A percentile compares a stretch with the other conserved stretches of the same genome.
Conservation (phyloP, 208 protist species). For the Zelonia costaricensis region DNA sequence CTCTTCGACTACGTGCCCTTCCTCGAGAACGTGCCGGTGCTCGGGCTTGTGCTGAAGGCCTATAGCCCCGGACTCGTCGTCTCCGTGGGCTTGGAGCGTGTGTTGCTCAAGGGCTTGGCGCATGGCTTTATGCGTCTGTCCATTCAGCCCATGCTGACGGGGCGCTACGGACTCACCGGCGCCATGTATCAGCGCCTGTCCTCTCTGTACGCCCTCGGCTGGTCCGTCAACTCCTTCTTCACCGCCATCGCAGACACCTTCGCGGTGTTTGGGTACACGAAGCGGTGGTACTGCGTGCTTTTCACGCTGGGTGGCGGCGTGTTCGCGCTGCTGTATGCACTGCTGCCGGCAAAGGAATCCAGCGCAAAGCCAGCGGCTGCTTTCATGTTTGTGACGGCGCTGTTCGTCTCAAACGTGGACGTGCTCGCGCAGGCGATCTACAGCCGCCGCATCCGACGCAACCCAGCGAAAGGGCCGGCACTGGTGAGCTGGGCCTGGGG, state of each 20-base stretch:
- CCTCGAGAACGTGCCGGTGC: conserved; percentile 29
- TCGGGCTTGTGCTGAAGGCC: conserved; percentile 14
- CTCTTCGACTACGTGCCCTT: conserved; percentile 13
- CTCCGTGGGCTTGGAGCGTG: conserved; percentile 17
- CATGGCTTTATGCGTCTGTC: conserved; percentile 22
- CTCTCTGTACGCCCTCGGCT: conserved; percentile 51
- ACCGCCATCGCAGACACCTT: conserved; percentile 68
- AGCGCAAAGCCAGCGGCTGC: conserved; percentile 36
- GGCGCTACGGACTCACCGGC: conserved; percentile 39
- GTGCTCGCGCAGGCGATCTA: conserved; percentile 70
- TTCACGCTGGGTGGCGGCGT: conserved; percentile 51
- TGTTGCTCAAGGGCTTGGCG: conserved; percentile 17
- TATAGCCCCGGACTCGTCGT: conserved; percentile 22
- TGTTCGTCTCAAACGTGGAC: conserved; percentile 65
- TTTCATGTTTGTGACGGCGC: conserved; percentile 54
- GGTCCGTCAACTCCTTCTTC: conserved; percentile 66
- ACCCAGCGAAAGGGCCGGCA: conserved; percentile 35
- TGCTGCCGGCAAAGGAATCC: conserved; percentile 41
- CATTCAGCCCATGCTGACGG: conserved; percentile 27
- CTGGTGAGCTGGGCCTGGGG: conserved; percentile 74
- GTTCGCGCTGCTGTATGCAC: conserved; percentile 46
- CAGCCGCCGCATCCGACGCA: conserved; percentile 52
- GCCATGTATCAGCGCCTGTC: conserved; percentile 56
- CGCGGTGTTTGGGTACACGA: conserved; percentile 66
- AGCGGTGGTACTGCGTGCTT: conserved; percentile 69